phyloP scores from a whole-genome alignment of 106 monocot species.

The Dioscorea dumetorum region DNA sequence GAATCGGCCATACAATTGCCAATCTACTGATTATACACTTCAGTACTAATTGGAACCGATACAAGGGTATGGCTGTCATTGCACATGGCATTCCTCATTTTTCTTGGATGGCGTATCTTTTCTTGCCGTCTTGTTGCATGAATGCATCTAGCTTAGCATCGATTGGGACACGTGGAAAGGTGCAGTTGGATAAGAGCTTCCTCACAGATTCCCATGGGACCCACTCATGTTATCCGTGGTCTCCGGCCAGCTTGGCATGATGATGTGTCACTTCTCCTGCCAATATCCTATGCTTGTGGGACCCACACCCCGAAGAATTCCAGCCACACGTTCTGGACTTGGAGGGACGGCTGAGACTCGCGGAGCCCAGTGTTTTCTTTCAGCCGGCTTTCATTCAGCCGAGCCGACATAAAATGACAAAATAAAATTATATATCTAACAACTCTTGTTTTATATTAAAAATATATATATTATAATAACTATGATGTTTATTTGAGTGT shows the following conservation, averaged over 20 bases:
- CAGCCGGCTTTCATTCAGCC: constrained; percentile 4
- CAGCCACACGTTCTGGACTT: constrained; percentile 4
- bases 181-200: neutral
- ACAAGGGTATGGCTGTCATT: neutral
- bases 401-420: constrained; percentile 3
- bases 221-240: constrained; percentile 4
- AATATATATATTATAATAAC: too few species aligned
- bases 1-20: too few species aligned
- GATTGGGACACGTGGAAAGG: neutral
- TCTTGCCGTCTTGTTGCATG: neutral
- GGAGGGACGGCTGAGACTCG: neutral
- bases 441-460: too few species aligned
- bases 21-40: too few species aligned
- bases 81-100: neutral
- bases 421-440: too few species aligned
- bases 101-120: neutral
- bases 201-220: neutral
- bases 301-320: neutral
- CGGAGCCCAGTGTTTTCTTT: neutral
- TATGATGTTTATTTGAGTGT: too few species aligned
- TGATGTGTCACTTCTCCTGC: neutral
- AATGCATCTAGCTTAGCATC: neutral
- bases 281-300: neutral
- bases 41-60: neutral
- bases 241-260: neutral